Percentiles rank a stretch among this genome's conserved stretches.
Conservation (phyloP, 2,329 filamentous ascomycete genomes). For the Aaosphaeria arxii region DNA sequence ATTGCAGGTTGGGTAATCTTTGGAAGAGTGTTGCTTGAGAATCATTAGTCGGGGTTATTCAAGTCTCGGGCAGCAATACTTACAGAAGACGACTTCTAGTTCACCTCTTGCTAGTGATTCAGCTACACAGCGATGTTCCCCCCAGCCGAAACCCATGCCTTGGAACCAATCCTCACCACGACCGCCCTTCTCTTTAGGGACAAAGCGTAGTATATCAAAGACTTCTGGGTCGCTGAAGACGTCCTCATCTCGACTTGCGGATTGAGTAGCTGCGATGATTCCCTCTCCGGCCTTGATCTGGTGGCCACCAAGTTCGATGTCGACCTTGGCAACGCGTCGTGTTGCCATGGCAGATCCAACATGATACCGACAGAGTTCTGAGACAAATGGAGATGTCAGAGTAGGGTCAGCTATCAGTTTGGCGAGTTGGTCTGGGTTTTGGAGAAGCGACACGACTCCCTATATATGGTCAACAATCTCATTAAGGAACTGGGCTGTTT, state of each 20-base stretch:
- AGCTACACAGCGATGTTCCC: slow-evolving; percentile 47
- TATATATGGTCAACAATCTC: slow-evolving; percentile 7
- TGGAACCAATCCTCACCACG: slow-evolving; percentile 19
- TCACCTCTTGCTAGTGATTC: slow-evolving; percentile 45
- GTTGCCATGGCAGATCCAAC: slow-evolving; percentile 49
- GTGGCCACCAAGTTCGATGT: slow-evolving; percentile 45
- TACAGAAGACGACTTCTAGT: slow-evolving; percentile 44
- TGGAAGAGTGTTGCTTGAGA: slow-evolving; percentile 33
- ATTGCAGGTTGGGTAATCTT: slow-evolving; percentile 39
- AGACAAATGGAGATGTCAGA: slow-evolving; percentile 41
- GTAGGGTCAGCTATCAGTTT: slow-evolving; percentile 42
- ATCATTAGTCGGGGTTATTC: neutral
- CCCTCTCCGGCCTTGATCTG: slow-evolving; percentile 44
- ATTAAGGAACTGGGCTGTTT: neutral
- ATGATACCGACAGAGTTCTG: slow-evolving; percentile 50
- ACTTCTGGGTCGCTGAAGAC: slow-evolving; percentile 15
- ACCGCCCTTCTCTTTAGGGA: slow-evolving; percentile 11
- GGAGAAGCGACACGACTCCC: slow-evolving; percentile 46
- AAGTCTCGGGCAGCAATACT: slow-evolving; percentile 23
- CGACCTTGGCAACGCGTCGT: slow-evolving; percentile 48
- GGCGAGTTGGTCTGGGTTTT: slow-evolving; percentile 43
- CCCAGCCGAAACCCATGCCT: slow-evolving; percentile 47
- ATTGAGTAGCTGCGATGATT: slow-evolving; percentile 49
- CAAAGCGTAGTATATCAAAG: slow-evolving; percentile 40
- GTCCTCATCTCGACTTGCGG: slow-evolving; percentile 49